phyloP scores from a whole-genome alignment of 2,329 filamentous ascomycete species.

The Paramyrothecium roridum region DNA sequence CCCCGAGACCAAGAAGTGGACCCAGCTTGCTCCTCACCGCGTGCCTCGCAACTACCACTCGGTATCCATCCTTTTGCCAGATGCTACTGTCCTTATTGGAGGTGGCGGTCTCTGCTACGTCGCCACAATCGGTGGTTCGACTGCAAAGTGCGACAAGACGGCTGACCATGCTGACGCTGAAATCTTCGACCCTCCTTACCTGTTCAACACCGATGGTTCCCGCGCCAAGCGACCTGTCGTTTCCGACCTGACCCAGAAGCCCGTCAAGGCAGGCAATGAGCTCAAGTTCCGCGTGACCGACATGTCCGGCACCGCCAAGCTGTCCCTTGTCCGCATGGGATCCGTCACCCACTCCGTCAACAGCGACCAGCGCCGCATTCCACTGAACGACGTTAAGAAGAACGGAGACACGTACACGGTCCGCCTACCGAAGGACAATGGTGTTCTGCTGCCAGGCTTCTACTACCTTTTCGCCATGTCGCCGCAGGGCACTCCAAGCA shows the following conservation, averaged over 20 bases:
- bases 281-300: slow-evolving; percentile 18
- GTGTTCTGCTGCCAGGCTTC: slow-evolving; percentile 48
- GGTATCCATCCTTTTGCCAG: slow-evolving; percentile 43
- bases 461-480: slow-evolving; percentile 53
- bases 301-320: slow-evolving; percentile 18
- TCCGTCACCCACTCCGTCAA: slow-evolving; percentile 53
- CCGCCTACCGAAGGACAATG: slow-evolving; percentile 41
- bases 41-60: slow-evolving; percentile 49
- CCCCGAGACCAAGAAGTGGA: slow-evolving; percentile 36
- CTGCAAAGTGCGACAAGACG: slow-evolving; percentile 19
- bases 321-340: slow-evolving; percentile 45
- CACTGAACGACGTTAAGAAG: slow-evolving; percentile 27
- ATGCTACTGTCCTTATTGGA: slow-evolving; percentile 46
- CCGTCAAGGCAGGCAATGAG: slow-evolving; percentile 11
- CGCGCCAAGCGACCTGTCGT: slow-evolving; percentile 39
- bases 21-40: slow-evolving; percentile 28
- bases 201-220: slow-evolving; percentile 42
- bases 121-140: slow-evolving; percentile 19
- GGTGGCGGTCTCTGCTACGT: slow-evolving; percentile 50
- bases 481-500: slow-evolving; percentile 39
- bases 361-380: slow-evolving; percentile 54
- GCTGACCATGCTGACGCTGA: slow-evolving; percentile 52
- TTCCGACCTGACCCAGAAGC: slow-evolving; percentile 15
- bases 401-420: slow-evolving; percentile 32
- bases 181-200: slow-evolving; percentile 54